A percentile compares a stretch with the other conserved stretches of the same genome.
Evolutionary conservation across 306 rosid genomes (phyloP).

Genomic region (Dryas alaskensis): DNA sequence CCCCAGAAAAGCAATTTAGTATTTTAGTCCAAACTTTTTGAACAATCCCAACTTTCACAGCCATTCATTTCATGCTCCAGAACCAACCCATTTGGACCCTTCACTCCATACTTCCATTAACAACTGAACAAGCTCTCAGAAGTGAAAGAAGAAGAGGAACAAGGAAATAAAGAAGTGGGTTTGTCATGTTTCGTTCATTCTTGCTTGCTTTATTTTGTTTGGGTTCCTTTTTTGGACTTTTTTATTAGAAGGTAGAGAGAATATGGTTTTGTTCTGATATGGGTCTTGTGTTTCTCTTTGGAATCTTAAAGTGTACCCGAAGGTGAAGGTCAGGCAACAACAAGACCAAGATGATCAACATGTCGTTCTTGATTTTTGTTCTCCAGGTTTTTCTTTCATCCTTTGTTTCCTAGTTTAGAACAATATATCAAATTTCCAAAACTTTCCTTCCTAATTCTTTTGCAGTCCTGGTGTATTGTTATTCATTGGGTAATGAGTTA

Average conservation of each 20-base stretch:
- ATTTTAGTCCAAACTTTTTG: not conserved
- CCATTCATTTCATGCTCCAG: not conserved
- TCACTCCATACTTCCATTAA: too few relatives aligned
- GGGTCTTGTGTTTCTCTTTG: slow-evolving; percentile 12
- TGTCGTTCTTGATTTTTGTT: slow-evolving; percentile 12
- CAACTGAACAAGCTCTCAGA: slow-evolving; percentile 6
- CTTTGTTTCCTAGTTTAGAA: not conserved
- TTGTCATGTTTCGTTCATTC: slow-evolving; percentile 4
- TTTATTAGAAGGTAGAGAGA: not conserved
- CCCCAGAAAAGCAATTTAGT: not conserved
- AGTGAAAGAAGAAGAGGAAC: not conserved
- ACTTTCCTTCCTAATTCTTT: not conserved
- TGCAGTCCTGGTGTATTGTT: not conserved
- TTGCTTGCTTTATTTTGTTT: not conserved
- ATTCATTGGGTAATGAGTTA: not conserved
- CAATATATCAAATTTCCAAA: not conserved
- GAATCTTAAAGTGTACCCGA: slow-evolving; percentile 24
- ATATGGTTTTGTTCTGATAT: not conserved
- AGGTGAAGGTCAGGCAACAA: slow-evolving; percentile 34
- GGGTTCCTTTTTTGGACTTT: not conserved
- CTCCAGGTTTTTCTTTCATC: slow-evolving; percentile 25
- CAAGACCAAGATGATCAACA: slow-evolving; percentile 27
- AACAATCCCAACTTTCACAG: not conserved
- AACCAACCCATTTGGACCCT: not conserved
- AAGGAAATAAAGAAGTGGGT: slow-evolving; percentile 17